Evolutionary conservation across 371 early-diverging fungal genomes (phyloP), one percentile per base, ranked within the genome.

Genomic region (Rhizomucor pusillus): DNA sequence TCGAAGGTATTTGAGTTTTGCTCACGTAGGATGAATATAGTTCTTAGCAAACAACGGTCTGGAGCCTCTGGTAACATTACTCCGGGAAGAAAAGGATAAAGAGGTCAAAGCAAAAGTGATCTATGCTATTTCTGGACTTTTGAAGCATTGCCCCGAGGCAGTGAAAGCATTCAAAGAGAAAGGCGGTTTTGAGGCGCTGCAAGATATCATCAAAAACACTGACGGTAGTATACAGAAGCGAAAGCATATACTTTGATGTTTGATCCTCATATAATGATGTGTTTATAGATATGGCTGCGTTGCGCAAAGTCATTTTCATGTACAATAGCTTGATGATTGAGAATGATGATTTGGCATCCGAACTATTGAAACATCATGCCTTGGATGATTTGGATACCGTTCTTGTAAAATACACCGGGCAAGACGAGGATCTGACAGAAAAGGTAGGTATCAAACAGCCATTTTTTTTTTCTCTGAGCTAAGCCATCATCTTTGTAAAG

Each of bases 41-140:
- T 90, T 92, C 47, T 54, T 87, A 59, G 62, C 67, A 1, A 69
- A 81, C 24, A 75, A 73, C 23, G 92, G 90, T 16, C 57, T 92
- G 22, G 57, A 65, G 12, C 67, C 78, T 3, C 68, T 89, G 5
- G 54, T 93, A 23, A 56, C 60, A 1, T 48, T 86, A 5, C 66
- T 94, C 12, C 45, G 56, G 13, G 54, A 47, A 12, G 90, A 89
- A 24, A 40, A 71, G 11, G 80, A 80, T 22, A 52, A 62, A 13
- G 68, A 67, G 22, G 90, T 90, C 10, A 84, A 85, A 25, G 77
- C 80, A 44, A 94, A 92, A 61, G 84, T 86, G 13, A 66, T 88
- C 18, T 90, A 92, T 62, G 90, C 90, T 47, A 66, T 93, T 10
- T 90, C 93, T 36, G 83, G 91, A 22, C 79, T 87, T 29, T 64